Conservation (phyloP, 2,329 filamentous ascomycete species). For the Colletotrichum costaricense region DNA sequence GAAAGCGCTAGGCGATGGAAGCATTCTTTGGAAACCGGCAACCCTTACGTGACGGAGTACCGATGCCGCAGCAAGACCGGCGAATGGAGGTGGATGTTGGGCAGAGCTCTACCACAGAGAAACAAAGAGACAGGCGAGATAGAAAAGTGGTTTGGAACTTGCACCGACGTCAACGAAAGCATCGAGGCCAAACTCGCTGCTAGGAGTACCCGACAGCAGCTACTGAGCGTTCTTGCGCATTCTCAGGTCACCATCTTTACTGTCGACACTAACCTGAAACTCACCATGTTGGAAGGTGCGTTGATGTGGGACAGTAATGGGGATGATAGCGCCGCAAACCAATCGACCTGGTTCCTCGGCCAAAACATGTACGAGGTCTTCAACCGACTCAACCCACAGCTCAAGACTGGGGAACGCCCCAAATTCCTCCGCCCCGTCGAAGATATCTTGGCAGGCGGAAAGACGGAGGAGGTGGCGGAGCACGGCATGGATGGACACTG, state of each 20-base stretch:
- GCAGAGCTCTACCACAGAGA: constrained; percentile 75
- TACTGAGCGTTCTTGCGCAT: constrained; percentile 79
- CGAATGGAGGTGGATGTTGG: constrained; percentile 83
- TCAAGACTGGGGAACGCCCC: constrained; percentile 55
- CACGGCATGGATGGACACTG: constrained; percentile 70
- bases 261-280: constrained; percentile 68
- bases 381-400: constrained; percentile 56
- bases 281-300: constrained; percentile 79
- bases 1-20: constrained; percentile 68
- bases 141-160: constrained; percentile 85
- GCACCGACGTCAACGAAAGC: constrained; percentile 82
- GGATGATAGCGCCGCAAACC: constrained; percentile 44
- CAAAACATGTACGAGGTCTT: constrained; percentile 75
- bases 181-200: constrained; percentile 76
- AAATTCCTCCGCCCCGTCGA: constrained; percentile 70
- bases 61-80: constrained; percentile 74
- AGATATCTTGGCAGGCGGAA: constrained; percentile 71
- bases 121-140: constrained; percentile 75
- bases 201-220: constrained; percentile 74
- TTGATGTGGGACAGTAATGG: constrained; percentile 64
- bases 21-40: constrained; percentile 73
- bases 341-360: constrained; percentile 65
- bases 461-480: constrained; percentile 72
- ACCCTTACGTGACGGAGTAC: constrained; percentile 78
- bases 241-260: constrained; percentile 82